Evolutionary conservation across 352 stramenopile species (phyloP), one percentile per base, ranked within the genome.

Genomic region (Discostella stelligera): DNA sequence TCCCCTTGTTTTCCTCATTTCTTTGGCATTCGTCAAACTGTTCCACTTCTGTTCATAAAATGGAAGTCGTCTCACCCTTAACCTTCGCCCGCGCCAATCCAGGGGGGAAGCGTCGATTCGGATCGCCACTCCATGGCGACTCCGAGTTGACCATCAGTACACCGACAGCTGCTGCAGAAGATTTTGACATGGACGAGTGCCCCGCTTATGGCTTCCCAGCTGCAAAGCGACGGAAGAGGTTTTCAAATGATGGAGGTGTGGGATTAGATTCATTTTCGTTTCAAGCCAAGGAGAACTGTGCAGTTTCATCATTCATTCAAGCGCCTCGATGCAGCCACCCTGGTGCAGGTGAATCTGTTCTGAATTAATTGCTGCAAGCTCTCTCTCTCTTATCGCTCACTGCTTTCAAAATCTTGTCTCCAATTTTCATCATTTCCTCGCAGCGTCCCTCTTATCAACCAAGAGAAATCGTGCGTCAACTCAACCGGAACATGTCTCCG

Each of bases 41-140:
- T 52, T 18, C 10, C 53, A 32, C 18, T 56, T 41, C 32, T 3
- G 8, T 25, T 65, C 48, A 18, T 50, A 79, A 32, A 7, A 93
- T 93, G 87, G 87, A 93, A 76, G 85, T 93, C 30, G 87, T 87
- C 23, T 90, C 85, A 67, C 85, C 85, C 41, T 52, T 90, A 20
- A 69, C 71, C 41, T 90, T 90, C 23, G 56, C 39, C 48, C 63
- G 69, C 9, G 32, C 58, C 25, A 73, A 64, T 54, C 66, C 70
- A 39, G 77, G 83, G 10, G 58, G 71, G 16, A 91, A 91, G 71
- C 72, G 87, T 37, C 65, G 71, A 30, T 82, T 89, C 63, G 72
- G 65, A 50, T 86, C 77, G 56, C 77, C 82, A 44, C 72, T 80
- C 68, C 48, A 73, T 75, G 59, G 74, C 79, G 63, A 49, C n/a